Conservation (phyloP, 1,139 yeast species). For the Taiozyma onychis region DNA sequence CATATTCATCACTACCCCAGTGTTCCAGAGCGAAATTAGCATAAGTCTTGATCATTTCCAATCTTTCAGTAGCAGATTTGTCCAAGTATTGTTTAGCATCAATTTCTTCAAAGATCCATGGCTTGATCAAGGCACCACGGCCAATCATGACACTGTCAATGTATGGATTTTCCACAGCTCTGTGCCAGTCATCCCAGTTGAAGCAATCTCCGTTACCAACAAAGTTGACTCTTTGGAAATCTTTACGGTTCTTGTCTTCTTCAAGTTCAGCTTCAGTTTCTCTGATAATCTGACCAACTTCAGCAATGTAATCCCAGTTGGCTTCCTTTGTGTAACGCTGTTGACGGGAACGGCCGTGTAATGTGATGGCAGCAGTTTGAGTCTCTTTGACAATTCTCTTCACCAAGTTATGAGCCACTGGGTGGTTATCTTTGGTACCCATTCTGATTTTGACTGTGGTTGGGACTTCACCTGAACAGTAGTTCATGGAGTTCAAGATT, state of each 20-base stretch:
- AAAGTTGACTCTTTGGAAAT: conserved; percentile 46
- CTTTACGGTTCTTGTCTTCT: conserved; percentile 43
- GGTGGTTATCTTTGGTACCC: conserved; percentile 80
- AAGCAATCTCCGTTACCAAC: conserved; percentile 94
- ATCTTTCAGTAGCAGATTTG: conserved; percentile 83
- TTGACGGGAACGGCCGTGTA: conserved; percentile 95
- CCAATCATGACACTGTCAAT: conserved; percentile 97
- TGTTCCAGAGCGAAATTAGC: conserved; percentile 84
- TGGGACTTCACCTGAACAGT: conserved; percentile 84
- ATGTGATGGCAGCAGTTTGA: conserved; percentile 84
- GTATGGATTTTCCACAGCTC: conserved; percentile 60
- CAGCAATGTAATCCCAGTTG: conserved; percentile 84
- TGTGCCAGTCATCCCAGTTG: conserved; percentile 85
- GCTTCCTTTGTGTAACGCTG: conserved; percentile 90
- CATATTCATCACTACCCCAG: conserved; percentile 98
- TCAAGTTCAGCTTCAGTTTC: conserved; percentile 43
- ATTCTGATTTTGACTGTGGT: conserved; percentile 89
- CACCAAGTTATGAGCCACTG: conserved; percentile 76
- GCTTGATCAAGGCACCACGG: conserved; percentile 94
- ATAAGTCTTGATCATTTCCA: conserved; percentile 64
- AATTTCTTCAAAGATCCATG: conserved; percentile 97
- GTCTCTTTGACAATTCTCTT: conserved; percentile 67
- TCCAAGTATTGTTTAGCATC: conserved; percentile 86
- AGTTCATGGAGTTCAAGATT: conserved; percentile 83
- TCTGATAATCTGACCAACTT: conserved; percentile 65